Evolutionary conservation across 1,139 yeast genomes (phyloP), one percentile per base, ranked within the genome.

Genomic region (Blastobotrys illinoisensis): DNA sequence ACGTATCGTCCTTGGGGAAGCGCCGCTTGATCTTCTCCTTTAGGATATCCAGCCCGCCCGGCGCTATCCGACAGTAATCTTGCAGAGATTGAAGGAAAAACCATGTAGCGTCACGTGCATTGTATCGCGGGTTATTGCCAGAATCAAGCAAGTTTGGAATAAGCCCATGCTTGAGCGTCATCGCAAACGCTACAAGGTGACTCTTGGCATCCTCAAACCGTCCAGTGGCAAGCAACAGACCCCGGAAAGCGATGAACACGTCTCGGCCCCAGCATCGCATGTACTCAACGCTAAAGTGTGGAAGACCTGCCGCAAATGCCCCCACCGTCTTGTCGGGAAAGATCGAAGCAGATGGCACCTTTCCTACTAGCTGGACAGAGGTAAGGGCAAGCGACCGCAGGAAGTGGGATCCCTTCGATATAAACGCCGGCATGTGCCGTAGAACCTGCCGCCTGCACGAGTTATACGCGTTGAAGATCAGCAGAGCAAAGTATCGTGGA

Each of bases 191-290:
- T 53, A 91, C 72, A 58, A 93, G 88, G 67, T 93, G 98, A 49
- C 74, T 71, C 63, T 78, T 84, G 1, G 98, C 98, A 55, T 85
- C 93, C 2, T 86, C 88, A 64, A 69, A 81, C 55, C 98, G 77
- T 14, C 86, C 95, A 0, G 97, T 80, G 1, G 86, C 85, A 45
- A 91, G 72, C 58, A 90, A 73, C 50, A 91, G 75, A 0, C 99
- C 99, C 60, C 97, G 77, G 54, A 87, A 77, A 0, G 97, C 80
- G 54, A 93, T 85, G 67, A 93, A 93, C 1, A 90, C 96, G 72
- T 93, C 99, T 67, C 99, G 80, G 28, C 99, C 99, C 99, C 99
- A 93, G 68, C 97, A 89, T 71, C 99, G 79, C 96, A 91, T 90
- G 69, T 88, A 90, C 62, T 86, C 89, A 56, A 79, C 80, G 66